Evolutionary conservation across 495 filamentous ascomycete species (phyloP).

Genomic region (Jackrogersella minutella): DNA sequence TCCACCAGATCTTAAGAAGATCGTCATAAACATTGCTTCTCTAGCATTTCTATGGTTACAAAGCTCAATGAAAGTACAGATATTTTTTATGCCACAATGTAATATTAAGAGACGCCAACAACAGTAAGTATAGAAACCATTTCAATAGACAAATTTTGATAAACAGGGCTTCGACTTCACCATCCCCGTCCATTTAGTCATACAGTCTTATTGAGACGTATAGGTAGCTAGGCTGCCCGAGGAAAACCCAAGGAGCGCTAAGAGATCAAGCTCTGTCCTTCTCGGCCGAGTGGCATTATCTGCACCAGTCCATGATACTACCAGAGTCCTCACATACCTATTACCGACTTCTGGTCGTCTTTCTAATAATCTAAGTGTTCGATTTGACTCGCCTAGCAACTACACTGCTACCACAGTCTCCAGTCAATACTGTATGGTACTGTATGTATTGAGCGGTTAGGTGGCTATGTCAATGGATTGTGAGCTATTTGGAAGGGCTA

Average conservation of each 20-base stretch:
- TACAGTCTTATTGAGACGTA: not conserved
- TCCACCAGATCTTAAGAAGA: not conserved
- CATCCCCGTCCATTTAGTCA: not conserved
- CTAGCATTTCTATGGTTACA: conserved; percentile 4
- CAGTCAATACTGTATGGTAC: not conserved
- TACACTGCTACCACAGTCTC: not conserved
- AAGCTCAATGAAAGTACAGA: not conserved
- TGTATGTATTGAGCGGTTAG: not conserved
- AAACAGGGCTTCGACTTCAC: not conserved
- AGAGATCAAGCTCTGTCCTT: not conserved
- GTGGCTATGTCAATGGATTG: conserved; percentile 9
- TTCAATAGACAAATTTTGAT: not conserved
- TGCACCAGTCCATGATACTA: not conserved
- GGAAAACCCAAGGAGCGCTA: not conserved
- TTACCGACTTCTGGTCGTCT: not conserved
- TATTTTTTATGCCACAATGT: not conserved
- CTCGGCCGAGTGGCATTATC: not conserved
- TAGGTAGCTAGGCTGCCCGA: not conserved
- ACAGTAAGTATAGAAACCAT: not conserved
- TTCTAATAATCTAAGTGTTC: not conserved
- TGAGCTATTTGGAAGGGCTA: not conserved
- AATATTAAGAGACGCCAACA: not conserved
- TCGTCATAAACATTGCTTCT: not conserved
- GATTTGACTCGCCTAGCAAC: not conserved
- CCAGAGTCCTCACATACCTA: conserved; percentile 9